A percentile compares a stretch with the other conserved stretches of the same genome.
phyloP scores from a whole-genome alignment of 106 monocot genomes.

The Hemerocallis citrina region DNA sequence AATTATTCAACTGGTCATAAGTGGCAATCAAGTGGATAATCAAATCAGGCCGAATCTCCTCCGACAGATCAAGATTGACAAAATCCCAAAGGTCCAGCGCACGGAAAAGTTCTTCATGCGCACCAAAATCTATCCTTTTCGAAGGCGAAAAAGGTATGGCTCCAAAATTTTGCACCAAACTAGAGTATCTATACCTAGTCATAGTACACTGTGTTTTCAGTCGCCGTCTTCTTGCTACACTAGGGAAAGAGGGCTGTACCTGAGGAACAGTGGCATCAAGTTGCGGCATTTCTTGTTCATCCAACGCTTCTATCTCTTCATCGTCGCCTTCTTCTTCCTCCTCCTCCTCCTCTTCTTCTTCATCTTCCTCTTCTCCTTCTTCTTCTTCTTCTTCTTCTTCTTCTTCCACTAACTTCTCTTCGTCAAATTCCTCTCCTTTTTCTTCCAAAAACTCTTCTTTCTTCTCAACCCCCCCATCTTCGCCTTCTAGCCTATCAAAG shows the following conservation, averaged over 20 bases:
- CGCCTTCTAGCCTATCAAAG: no score
- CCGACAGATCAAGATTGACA: slow-evolving; percentile 24
- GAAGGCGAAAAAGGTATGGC: slow-evolving; percentile 21
- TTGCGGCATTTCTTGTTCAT: no score
- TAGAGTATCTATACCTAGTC: slow-evolving; percentile 11
- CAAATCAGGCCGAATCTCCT: slow-evolving; percentile 42
- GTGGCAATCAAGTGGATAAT: slow-evolving; percentile 41
- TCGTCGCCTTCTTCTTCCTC: no score
- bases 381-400: no score
- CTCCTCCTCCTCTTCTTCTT: no score
- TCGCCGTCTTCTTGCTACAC: slow-evolving; percentile 7
- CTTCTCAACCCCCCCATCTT: no score
- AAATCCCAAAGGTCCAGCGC: slow-evolving; percentile 67
- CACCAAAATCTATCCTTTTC: slow-evolving; percentile 12
- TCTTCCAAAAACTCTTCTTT: not conserved
- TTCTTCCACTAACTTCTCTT: no score
- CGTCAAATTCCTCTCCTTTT: not conserved
- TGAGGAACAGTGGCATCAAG: not conserved
- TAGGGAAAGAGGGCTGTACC: not conserved
- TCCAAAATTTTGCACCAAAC: slow-evolving; percentile 19
- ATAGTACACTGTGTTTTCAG: slow-evolving; percentile 26
- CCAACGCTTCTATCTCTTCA: no score
- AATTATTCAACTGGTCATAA: slow-evolving; percentile 32
- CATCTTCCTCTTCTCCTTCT: no score
- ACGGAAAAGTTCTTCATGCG: slow-evolving; percentile 49